Conservation (phyloP, 495 filamentous ascomycete genomes). For the Parachaetomium inaequale region DNA sequence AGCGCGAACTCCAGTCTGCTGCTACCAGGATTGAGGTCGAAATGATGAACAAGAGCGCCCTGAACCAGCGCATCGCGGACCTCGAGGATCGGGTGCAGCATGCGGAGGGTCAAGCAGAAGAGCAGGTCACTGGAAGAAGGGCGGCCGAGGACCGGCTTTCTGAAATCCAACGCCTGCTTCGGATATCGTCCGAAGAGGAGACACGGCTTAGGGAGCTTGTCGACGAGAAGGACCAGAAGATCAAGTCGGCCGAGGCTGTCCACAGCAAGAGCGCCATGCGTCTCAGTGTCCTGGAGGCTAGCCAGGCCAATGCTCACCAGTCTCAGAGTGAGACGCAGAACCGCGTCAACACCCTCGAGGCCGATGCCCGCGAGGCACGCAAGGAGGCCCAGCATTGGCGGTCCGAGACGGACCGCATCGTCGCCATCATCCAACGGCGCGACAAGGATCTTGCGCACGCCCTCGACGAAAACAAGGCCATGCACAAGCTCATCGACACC, state of each 20-base stretch:
- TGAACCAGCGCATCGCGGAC: conserved; percentile 46
- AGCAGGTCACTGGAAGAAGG: conserved; percentile 62
- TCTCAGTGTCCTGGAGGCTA: conserved; percentile 58
- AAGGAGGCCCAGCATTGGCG: conserved; percentile 50
- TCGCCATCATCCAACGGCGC: conserved; percentile 39
- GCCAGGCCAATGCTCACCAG: conserved; percentile 61
- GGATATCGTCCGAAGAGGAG: conserved; percentile 66
- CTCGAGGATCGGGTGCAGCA: conserved; percentile 43
- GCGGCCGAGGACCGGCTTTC: conserved; percentile 69
- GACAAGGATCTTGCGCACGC: conserved; percentile 40
- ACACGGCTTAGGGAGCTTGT: conserved; percentile 64
- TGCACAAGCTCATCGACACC: conserved; percentile 63
- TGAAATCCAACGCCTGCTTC: conserved; percentile 66
- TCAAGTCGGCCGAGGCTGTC: conserved; percentile 44
- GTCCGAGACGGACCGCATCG: conserved; percentile 45
- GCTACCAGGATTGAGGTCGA: conserved; percentile 51
- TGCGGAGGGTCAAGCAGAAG: conserved; percentile 43
- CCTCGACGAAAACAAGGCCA: conserved; percentile 46
- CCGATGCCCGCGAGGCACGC: conserved; percentile 47
- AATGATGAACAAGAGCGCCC: conserved; percentile 48
- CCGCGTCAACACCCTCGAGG: conserved; percentile 45
- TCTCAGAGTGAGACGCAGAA: conserved; percentile 61
- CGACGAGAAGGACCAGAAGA: conserved; percentile 57
- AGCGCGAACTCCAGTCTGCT: conserved; percentile 45
- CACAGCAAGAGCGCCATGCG: conserved; percentile 54